Percentiles rank a stretch among this genome's conserved stretches.
phyloP scores from a whole-genome alignment of 1,139 yeast genomes.

The Debaryomycetaceae sp. region DNA sequence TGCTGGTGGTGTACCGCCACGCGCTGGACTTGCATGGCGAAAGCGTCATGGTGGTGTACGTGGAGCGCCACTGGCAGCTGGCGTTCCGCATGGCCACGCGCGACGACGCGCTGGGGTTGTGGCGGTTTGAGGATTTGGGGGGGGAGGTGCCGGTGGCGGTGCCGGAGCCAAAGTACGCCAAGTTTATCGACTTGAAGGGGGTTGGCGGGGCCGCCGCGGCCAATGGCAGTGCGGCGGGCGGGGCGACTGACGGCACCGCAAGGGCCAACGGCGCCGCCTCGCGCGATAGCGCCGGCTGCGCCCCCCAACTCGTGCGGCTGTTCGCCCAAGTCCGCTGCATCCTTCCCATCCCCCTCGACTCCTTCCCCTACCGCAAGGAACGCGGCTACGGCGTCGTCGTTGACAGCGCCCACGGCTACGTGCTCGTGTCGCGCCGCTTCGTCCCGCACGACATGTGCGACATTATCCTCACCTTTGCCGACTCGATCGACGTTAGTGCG shows the following conservation, averaged over 20 bases:
- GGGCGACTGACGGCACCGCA: no score
- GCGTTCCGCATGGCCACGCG: slow-evolving; percentile 69
- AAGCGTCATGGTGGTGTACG: slow-evolving; percentile 54
- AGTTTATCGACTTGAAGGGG: slow-evolving; percentile 65
- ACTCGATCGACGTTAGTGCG: slow-evolving; percentile 77
- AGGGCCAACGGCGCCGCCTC: slow-evolving; percentile 52
- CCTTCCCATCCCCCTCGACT: slow-evolving; percentile 70
- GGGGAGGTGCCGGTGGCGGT: slow-evolving; percentile 49
- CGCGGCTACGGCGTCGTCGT: slow-evolving; percentile 75
- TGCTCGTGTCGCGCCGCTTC: slow-evolving; percentile 69
- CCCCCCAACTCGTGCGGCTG: slow-evolving; percentile 28
- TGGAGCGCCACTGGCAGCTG: slow-evolving; percentile 84
- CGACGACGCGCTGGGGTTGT: slow-evolving; percentile 78
- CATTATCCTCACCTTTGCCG: slow-evolving; percentile 76
- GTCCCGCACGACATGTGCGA: slow-evolving; percentile 88
- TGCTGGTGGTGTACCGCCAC: slow-evolving; percentile 71
- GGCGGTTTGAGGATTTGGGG: slow-evolving; percentile 69
- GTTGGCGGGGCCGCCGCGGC: no score
- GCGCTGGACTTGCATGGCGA: slow-evolving; percentile 78
- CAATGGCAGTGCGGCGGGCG: no score
- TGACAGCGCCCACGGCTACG: slow-evolving; percentile 76
- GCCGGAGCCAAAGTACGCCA: slow-evolving; percentile 55
- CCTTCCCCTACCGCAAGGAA: slow-evolving; percentile 58
- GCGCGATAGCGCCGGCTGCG: slow-evolving; percentile 11
- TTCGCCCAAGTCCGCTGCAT: slow-evolving; percentile 67